Evolutionary conservation across 345 rosid genomes (phyloP).

Genomic region (Hirschfeldia incana): DNA sequence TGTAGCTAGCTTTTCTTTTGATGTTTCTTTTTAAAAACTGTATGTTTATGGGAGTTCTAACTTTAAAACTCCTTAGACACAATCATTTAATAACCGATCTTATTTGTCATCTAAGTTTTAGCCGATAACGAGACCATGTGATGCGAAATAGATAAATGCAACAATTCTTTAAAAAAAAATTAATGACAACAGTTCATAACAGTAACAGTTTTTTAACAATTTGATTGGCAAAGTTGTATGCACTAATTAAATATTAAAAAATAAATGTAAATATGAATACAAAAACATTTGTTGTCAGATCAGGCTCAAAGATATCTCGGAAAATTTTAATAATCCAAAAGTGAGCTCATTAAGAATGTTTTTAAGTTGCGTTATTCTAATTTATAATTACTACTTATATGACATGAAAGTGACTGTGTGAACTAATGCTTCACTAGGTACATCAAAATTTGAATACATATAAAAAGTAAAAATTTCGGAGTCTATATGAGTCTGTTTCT

Average conservation of each 20-base stretch:
- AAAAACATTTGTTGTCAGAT: not conserved
- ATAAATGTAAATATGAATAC: not conserved
- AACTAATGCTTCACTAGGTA: not conserved
- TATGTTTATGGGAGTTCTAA: not conserved
- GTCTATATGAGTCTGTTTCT: too few species aligned
- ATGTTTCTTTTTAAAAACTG: not conserved
- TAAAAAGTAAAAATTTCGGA: not conserved
- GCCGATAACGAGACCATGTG: not conserved
- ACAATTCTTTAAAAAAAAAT: not conserved
- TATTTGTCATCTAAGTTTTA: not conserved
- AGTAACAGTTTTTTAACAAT: not conserved
- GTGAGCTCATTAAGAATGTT: not conserved
- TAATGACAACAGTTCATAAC: not conserved
- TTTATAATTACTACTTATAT: not conserved
- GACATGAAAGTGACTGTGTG: not conserved
- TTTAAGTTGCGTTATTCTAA: not conserved
- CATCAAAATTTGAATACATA: not conserved
- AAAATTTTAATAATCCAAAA: not conserved
- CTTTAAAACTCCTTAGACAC: not conserved
- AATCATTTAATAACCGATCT: not conserved
- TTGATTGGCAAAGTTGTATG: not conserved
- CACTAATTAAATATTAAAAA: not conserved
- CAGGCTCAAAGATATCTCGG: not conserved
- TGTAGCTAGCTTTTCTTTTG: slow-evolving; percentile 26
- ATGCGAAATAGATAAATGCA: not conserved